Evolutionary conservation across 805 yeast genomes (phyloP), one percentile per base, ranked within the genome.

Genomic region (Sugiyamaella valdiviana): DNA sequence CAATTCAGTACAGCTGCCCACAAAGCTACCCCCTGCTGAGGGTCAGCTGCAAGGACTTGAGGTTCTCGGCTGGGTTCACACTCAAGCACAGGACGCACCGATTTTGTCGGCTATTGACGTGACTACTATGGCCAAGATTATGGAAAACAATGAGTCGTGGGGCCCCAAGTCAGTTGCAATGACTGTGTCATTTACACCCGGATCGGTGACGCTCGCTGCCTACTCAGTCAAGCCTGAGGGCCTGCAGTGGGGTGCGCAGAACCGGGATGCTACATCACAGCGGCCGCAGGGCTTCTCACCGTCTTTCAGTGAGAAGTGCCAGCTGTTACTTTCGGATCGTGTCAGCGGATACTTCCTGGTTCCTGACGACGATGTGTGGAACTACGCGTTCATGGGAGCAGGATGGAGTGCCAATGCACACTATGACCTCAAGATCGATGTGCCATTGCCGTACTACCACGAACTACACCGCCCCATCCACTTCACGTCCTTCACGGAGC

Each of bases 41-140:
- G 67, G 68, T 17, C 69, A 68, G 41, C 57, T 76, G 9, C 70
- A 73, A n/a, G 84, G 78, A 1, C 63, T 87, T 32, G 90, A 88
- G 59, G 77, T 93, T 4, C 65, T 93, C 15, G 99, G 99, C 0
- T 86, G 96, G 95, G 76, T 93, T n/a, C 97, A 91, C 62, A 86
- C 97, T 0, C 88, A 83, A 63, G 74, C 83, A 1, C 78, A 77
- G 16, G 95, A 85, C 36, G 55, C 74, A 5, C 76, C 77, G 43
- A 71, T 73, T 45, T 75, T 90, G 69, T 70, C 84, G 5, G 80
- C 96, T 0, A 67, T 74, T 32, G 97, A 91, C 55, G 77, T 87
- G 14, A 74, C 84, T 1, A 75, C 79, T 0, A 84, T 81, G 48
- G 70, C 80, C 3, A 66, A 58, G 38, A 60, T 74, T 41, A 49